These are phyloP conservation scores for Cystofilobasidium ferigula DNA, from an alignment of 768 basidiomycete genomes.

Conservation along the genomic window DNA sequence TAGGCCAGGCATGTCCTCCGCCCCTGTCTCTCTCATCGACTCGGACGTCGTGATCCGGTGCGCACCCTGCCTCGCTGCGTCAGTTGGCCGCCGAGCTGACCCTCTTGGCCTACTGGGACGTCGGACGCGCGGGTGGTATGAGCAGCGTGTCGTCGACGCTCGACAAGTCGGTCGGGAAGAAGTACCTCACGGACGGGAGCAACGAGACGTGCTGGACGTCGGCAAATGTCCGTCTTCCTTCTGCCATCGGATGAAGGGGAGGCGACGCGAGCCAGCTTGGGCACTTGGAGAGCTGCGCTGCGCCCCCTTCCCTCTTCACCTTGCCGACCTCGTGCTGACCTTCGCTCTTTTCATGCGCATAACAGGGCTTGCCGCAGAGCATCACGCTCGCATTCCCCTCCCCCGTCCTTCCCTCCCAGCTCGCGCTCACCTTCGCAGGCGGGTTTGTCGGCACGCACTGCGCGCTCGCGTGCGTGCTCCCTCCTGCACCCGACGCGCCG, in stretches of 20 bases:
- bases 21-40: slow-evolving; percentile 3
- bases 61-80: neutral
- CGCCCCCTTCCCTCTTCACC: too few relatives aligned
- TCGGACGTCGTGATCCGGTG: slow-evolving; percentile 18
- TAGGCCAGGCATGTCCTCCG: too few relatives aligned
- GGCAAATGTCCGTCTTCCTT: slow-evolving; percentile 14
- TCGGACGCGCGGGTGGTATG: neutral
- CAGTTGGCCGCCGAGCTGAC: neutral
- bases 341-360: neutral
- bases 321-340: neutral
- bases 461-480: slow-evolving; percentile 19
- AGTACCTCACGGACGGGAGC: slow-evolving; percentile 23
- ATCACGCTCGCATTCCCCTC: slow-evolving; percentile 16
- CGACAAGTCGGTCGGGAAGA: slow-evolving; percentile 26
- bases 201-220: slow-evolving; percentile 25
- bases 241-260: neutral
- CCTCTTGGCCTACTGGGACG: neutral
- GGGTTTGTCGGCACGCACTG: slow-evolving; percentile 26
- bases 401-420: slow-evolving; percentile 1
- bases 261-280: too few relatives aligned
- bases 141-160: slow-evolving; percentile 26
- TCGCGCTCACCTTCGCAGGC: slow-evolving; percentile 25
- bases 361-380: slow-evolving; percentile 25
- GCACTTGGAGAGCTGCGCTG: too few relatives aligned
- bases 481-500: neutral